These are phyloP conservation scores for Schwanniomyces occidentalis DNA, from an alignment of 805 yeast species.

Conservation along the genomic window DNA sequence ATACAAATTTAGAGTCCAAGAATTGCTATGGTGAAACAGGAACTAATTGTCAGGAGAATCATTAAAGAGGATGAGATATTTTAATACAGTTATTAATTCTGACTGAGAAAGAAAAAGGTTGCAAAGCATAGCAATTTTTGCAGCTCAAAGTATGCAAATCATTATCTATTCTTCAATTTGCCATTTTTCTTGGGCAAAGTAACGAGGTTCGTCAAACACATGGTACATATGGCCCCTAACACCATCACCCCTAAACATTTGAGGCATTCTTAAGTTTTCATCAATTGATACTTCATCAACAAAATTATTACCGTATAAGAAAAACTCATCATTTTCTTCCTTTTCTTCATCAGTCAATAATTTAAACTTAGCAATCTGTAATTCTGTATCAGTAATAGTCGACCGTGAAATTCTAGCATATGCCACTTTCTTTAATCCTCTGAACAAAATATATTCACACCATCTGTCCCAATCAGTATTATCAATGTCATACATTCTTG, in stretches of 20 bases:
- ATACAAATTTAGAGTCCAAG: too few species aligned
- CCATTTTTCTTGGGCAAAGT: slow-evolving; percentile 45
- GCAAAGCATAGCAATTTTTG: too few species aligned
- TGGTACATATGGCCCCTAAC: slow-evolving; percentile 92
- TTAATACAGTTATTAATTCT: too few species aligned
- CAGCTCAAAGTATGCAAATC: too few species aligned
- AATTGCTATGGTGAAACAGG: too few species aligned
- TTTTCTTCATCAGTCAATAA: slow-evolving; percentile 44
- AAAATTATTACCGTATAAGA: slow-evolving; percentile 56
- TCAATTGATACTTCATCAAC: slow-evolving; percentile 58
- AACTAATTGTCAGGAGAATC: too few species aligned
- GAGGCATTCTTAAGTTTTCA: slow-evolving; percentile 72
- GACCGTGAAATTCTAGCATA: slow-evolving; percentile 93
- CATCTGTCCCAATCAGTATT: slow-evolving; percentile 94
- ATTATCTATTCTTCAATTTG: slow-evolving; percentile 1
- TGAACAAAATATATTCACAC: slow-evolving; percentile 95
- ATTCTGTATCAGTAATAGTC: slow-evolving; percentile 94
- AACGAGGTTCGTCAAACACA: slow-evolving; percentile 92
- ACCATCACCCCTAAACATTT: slow-evolving; percentile 81
- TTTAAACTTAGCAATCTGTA: slow-evolving; percentile 91
- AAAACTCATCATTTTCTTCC: slow-evolving; percentile 30
- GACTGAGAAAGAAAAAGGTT: too few species aligned
- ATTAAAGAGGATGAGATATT: too few species aligned
- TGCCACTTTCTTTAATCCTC: slow-evolving; percentile 81
- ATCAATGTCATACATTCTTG: slow-evolving; percentile 93